Evolutionary conservation across 2,329 filamentous ascomycete genomes (phyloP), one percentile per base, ranked within the genome.

Genomic region (Ophiostoma populinum): DNA sequence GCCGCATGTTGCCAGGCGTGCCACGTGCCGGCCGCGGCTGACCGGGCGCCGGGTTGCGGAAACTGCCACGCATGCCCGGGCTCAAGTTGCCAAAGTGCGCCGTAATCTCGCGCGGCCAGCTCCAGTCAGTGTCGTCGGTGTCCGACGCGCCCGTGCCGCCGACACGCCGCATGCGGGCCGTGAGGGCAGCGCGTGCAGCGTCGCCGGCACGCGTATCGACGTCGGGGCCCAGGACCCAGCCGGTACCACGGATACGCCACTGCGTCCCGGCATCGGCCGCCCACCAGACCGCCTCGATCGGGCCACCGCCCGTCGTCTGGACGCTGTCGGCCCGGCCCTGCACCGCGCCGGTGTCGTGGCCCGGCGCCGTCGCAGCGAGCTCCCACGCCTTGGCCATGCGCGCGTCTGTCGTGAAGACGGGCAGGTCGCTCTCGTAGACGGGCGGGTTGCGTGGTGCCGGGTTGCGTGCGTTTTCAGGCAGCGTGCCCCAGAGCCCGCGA

Each of bases 41-140:
- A 0, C 80, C 80, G 0, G 80, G 77, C 6, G 68, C 61, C 50
- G 90, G 67, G 51, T 79, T 73, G 55, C 72, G 75, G 53, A 85
- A 86, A 7, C 70, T 67, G 8, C 78, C 79, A 51, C 86, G 67
- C 74, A 93, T 83, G 1, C 63, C 59, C 6, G 87, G 87, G 45
- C 70, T 77, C 46, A 90, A 57, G 53, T 94, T 94, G 15, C 83
- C 87, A 67, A 94, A 95, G 52, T 90, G 81, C 32, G 71, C 80
- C 34, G 80, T 85, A 24, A 94, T 55, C 56, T 93, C 85, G 42
- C 63, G 76, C 31, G 59, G 58, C 77, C 83, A 94, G 45, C 69
- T 78, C 82, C 85, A 93, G 4, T 34, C 19, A 2, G 31, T 7
- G n/a, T n/a, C 35, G n/a, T n/a, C 35, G 7, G 24, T 19, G 9